A percentile compares a stretch with the other conserved stretches of the same genome.
Conservation (phyloP, 331 rosid species). For the Saraca asoca region DNA sequence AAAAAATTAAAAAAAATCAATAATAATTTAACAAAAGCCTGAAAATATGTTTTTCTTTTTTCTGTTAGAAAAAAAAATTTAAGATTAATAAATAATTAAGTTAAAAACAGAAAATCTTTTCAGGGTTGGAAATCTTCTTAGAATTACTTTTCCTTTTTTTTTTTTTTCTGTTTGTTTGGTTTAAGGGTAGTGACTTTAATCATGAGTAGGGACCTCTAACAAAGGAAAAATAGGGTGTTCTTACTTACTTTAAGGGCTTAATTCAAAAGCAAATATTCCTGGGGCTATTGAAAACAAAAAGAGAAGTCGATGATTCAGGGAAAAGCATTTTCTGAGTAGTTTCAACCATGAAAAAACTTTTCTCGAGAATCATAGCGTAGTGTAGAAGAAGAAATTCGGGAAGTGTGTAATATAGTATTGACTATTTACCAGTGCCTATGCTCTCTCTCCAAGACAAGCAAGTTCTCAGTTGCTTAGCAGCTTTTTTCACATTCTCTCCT, state of each 20-base stretch:
- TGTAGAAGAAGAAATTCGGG: background rate
- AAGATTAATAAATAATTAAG: background rate
- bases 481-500: constrained; percentile 87
- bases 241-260: constrained; percentile 23
- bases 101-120: too few relatives aligned
- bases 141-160: background rate
- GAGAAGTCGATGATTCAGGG: constrained; percentile 27
- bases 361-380: too few relatives aligned
- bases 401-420: background rate
- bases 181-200: constrained; percentile 27
- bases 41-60: too few relatives aligned
- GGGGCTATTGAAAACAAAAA: constrained; percentile 45
- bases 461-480: constrained; percentile 81
- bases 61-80: background rate
- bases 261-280: constrained; percentile 48
- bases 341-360: too few relatives aligned
- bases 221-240: constrained; percentile 12
- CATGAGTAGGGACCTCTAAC: constrained; percentile 17
- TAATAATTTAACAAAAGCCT: background rate
- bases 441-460: constrained; percentile 94
- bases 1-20: background rate
- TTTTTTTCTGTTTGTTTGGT: background rate
- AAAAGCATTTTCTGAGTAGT: constrained; percentile 19
- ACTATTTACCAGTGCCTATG: constrained; percentile 72
- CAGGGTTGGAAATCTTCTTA: too few relatives aligned